Evolutionary conservation across 148 eudicot species (phyloP), one percentile per base, ranked within the genome.

Genomic region (Camellia sinensis): DNA sequence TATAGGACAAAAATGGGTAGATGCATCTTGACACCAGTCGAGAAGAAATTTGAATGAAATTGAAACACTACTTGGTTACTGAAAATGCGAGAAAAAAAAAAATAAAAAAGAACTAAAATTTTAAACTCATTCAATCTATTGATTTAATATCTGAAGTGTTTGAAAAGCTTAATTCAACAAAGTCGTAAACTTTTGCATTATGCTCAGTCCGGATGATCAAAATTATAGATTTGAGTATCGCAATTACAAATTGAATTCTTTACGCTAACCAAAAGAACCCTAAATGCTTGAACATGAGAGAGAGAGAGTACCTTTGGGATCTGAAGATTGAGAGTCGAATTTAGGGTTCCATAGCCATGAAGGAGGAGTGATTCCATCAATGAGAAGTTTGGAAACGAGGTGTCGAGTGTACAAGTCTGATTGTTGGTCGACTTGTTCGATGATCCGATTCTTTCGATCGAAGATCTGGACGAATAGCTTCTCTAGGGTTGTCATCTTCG

Each of bases 331-430:
- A 41, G 71, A n/a, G 37, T 75, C 73, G 46, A 81, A 52, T 44
- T 46, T 81, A 83, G 81, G 87, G 91, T 84, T 89, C 81, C 73
- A 84, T 0, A 90, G 90, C 92, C 94, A 91, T 2, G 89, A 60
- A 14, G 94, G 97, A 60, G 94, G 97, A 56, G 90, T 48, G 52
- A 91, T 85, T 60, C 97, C 97, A 18, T 91, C 85, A 66, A 91
- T 85, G 22, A 93, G 81, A 80, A 88, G 89, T 80, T 89, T 89
- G 37, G 98, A 90, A 54, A 90, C 92, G 83, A 93, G 97, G 45
- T 89, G 86, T 73, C 88, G 93, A 54, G 83, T 84, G 85, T 88
- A 93, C 14, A 86, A 76, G 37, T 88, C 89, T 50, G 89, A 84
- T 53, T 91, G 95, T 11, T 87, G 87, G 82, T 89, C 86, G 73